Conservation (phyloP, 2,329 filamentous ascomycete genomes). For the Botrytis galanthina region DNA sequence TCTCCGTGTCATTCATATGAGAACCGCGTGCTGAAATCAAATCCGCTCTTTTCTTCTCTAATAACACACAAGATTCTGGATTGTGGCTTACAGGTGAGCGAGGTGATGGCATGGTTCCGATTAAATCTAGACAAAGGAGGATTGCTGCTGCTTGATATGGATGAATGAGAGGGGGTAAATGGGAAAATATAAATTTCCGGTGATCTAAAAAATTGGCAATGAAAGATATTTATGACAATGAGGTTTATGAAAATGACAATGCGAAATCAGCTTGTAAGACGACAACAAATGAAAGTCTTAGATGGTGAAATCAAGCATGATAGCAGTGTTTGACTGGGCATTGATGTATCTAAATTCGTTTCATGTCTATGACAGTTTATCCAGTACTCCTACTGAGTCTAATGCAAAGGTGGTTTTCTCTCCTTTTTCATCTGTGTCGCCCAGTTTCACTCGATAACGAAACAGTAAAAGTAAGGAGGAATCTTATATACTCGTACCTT, state of each 20-base stretch:
- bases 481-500: neutral
- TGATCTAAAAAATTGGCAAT: neutral
- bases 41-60: neutral
- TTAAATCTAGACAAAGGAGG: neutral
- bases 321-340: neutral
- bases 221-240: neutral
- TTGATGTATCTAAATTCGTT: neutral
- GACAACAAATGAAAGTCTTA: neutral
- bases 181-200: rapidly evolving
- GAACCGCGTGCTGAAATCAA: neutral
- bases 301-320: neutral
- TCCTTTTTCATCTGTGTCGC: neutral
- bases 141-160: neutral
- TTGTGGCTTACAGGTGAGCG: neutral
- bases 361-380: too few species aligned
- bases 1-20: neutral
- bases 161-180: neutral
- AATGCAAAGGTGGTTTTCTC: neutral
- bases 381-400: neutral
- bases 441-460: neutral
- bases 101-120: rapidly evolving
- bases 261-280: neutral
- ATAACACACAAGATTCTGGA: neutral
- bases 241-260: neutral
- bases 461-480: neutral